Conservation (phyloP, 768 basidiomycete species). For the Aureoboletus auriporus region DNA sequence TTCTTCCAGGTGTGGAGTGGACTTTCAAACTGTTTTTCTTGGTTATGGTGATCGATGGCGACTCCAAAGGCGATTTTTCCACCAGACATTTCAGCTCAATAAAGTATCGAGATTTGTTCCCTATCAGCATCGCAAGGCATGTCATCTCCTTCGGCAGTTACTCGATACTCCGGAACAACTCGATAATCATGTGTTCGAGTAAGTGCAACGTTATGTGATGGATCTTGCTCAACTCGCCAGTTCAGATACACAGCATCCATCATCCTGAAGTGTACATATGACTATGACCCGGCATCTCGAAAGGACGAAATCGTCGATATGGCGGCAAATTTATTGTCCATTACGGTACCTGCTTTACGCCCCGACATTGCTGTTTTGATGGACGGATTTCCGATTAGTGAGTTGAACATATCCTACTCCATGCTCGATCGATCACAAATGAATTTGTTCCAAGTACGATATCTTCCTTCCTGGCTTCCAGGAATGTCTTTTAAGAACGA, state of each 20-base stretch:
- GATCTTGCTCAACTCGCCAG: too few relatives aligned
- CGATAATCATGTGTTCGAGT: constrained; percentile 6
- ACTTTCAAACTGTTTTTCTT: neutral
- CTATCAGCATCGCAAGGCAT: neutral
- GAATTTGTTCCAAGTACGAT: neutral
- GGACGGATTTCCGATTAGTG: neutral
- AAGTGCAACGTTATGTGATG: neutral
- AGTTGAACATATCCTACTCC: neutral
- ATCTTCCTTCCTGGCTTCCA: constrained; percentile 7
- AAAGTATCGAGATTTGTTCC: neutral
- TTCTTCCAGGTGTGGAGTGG: constrained; percentile 1
- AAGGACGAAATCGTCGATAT: constrained; percentile 5
- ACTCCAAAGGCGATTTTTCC: constrained; percentile 11
- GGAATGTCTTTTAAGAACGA: neutral
- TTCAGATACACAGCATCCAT: constrained; percentile 1
- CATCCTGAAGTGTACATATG: constrained; percentile 5
- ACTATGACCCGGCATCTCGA: constrained; percentile 1
- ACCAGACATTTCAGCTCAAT: constrained; percentile 3
- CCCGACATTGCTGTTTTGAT: neutral
- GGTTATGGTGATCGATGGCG: constrained; percentile 11
- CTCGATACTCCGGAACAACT: neutral
- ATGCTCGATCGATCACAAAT: neutral
- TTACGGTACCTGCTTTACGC: neutral
- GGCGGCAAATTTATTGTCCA: neutral
- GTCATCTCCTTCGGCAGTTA: constrained; percentile 2